These are phyloP conservation scores for Saturnispora hagleri DNA, from an alignment of 805 yeast genomes.

Conservation along the genomic window DNA sequence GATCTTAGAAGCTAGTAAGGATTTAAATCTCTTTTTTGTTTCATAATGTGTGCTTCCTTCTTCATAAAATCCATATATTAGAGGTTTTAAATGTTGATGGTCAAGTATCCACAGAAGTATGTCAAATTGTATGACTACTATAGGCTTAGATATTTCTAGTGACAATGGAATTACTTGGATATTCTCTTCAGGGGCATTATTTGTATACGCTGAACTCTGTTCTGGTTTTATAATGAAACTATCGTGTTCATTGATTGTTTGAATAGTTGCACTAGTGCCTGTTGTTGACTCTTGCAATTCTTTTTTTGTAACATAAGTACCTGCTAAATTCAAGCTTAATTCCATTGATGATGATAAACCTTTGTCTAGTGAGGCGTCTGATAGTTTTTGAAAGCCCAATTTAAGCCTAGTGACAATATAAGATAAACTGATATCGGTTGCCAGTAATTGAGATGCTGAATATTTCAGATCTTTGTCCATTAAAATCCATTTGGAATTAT, in stretches of 20 bases:
- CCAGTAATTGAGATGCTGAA: constrained; percentile 8
- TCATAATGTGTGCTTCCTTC: background rate
- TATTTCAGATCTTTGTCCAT: constrained; percentile 6
- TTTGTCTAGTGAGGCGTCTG: background rate
- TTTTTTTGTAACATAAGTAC: background rate
- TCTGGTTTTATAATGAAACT: background rate
- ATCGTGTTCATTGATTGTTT: background rate
- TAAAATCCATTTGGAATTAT: constrained; percentile 7
- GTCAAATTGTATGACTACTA: background rate
- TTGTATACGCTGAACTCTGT: background rate
- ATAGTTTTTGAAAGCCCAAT: background rate
- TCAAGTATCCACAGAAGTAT: background rate
- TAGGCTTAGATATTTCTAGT: background rate
- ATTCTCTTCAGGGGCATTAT: background rate
- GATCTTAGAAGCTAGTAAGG: constrained; percentile 13
- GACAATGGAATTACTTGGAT: background rate
- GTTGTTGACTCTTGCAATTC: background rate
- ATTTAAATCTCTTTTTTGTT: constrained; percentile 2
- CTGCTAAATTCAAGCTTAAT: background rate
- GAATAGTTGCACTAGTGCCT: background rate
- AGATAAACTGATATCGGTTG: constrained; percentile 19
- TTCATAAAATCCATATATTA: background rate
- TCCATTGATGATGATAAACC: background rate
- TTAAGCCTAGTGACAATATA: constrained; percentile 11
- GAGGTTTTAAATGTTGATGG: background rate